These are phyloP conservation scores for Nothophaeocryptopus gaeumannii DNA, from an alignment of 2,329 filamentous ascomycete species.

Conservation along the genomic window DNA sequence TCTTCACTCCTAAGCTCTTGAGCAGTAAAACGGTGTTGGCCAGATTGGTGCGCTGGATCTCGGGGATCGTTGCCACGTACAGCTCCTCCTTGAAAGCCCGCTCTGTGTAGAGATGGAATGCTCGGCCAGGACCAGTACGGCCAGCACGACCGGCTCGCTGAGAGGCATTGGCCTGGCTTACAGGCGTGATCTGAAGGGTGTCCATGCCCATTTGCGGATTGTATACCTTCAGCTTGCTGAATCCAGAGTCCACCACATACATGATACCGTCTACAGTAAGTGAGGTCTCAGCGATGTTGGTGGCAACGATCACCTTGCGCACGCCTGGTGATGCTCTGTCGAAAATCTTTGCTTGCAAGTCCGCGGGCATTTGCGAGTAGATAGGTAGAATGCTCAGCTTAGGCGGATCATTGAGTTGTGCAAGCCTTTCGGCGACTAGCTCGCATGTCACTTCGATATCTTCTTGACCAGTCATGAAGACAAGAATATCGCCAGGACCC, in stretches of 20 bases:
- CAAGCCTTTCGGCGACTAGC: constrained; percentile 79
- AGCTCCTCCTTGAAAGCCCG: constrained; percentile 93
- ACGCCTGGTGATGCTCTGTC: constrained; percentile 86
- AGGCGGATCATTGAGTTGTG: constrained; percentile 87
- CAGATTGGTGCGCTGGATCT: constrained; percentile 95
- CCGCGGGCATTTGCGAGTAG: constrained; percentile 99
- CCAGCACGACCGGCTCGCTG: constrained; percentile 92
- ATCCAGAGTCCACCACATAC: constrained; percentile 96
- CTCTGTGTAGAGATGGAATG: constrained; percentile 91
- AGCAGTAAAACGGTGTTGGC: constrained; percentile 91
- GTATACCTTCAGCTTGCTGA: constrained; percentile 97
- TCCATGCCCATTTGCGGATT: constrained; percentile 99
- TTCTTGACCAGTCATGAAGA: constrained; percentile 99
- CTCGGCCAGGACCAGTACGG: constrained; percentile 90
- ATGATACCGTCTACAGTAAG: constrained; percentile 98
- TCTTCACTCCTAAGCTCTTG: constrained; percentile 90
- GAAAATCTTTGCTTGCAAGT: constrained; percentile 96
- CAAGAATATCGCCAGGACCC: constrained; percentile 85
- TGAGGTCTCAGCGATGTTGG: constrained; percentile 97
- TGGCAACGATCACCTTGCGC: constrained; percentile 95
- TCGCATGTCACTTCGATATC: constrained; percentile 98
- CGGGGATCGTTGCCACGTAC: constrained; percentile 94
- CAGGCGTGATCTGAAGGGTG: constrained; percentile 93
- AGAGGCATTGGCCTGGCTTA: constrained; percentile 92
- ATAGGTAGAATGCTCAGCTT: constrained; percentile 94